Evolutionary conservation across 177 flowering plant genomes (phyloP).

Genomic region (Vitis hybrid): DNA sequence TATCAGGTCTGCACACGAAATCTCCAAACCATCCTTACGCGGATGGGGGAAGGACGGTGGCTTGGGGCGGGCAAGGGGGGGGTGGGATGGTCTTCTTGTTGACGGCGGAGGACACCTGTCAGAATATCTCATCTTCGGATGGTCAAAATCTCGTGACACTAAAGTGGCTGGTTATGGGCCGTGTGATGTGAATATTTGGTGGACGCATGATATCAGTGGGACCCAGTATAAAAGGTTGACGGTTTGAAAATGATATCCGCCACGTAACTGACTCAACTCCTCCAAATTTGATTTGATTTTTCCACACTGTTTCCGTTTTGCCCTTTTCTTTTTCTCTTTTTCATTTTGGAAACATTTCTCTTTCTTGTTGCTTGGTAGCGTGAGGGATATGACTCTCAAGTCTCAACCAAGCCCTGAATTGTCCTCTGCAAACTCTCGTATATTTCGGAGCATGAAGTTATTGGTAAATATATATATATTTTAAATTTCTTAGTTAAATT

Average conservation of each 20-base stretch:
- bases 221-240: not conserved
- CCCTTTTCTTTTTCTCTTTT: no score
- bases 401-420: no score
- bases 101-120: no score
- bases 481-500: no score
- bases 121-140: not conserved
- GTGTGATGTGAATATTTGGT: constrained; percentile 7
- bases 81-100: no score
- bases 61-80: not conserved
- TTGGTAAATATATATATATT: no score
- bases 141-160: constrained; percentile 16
- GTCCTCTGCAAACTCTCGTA: no score
- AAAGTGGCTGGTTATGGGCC: constrained; percentile 10
- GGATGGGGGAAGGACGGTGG: not conserved
- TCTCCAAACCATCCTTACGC: not conserved
- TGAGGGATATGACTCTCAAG: no score
- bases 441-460: no score
- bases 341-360: no score
- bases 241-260: not conserved
- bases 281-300: not conserved
- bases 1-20: not conserved
- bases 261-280: not conserved
- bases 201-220: constrained; percentile 15
- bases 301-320: no score
- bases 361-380: no score